phyloP scores from a whole-genome alignment of 2,329 filamentous ascomycete species.

The Samsoniella hepiali region DNA sequence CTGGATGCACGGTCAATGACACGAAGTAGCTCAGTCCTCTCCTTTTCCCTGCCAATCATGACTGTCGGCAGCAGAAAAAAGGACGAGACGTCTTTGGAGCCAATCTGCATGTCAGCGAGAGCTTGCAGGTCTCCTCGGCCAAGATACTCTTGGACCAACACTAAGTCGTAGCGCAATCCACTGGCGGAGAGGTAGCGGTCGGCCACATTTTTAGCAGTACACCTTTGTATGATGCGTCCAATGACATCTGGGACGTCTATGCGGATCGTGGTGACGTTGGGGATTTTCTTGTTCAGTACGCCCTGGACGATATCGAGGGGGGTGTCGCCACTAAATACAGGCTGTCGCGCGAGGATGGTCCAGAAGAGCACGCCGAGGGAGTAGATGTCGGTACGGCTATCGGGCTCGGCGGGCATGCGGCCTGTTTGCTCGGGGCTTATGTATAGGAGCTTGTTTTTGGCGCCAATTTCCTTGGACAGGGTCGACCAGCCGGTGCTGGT shows the following conservation, averaged over 20 bases:
- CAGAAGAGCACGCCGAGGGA: conserved; percentile 87
- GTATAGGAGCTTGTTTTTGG: conserved; percentile 84
- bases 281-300: conserved; percentile 75
- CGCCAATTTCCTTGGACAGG: conserved; percentile 77
- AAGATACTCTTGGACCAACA: conserved; percentile 69
- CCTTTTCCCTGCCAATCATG: conserved; percentile 76
- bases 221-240: conserved; percentile 81
- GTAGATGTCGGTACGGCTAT: conserved; percentile 90
- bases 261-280: conserved; percentile 70
- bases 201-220: conserved; percentile 82
- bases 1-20: conserved; percentile 75
- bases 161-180: conserved; percentile 77
- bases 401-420: conserved; percentile 86
- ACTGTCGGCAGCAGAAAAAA: conserved; percentile 82
- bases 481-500: conserved; percentile 82
- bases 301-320: conserved; percentile 90
- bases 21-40: conserved; percentile 66
- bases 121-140: conserved; percentile 69
- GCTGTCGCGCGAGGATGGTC: conserved; percentile 74
- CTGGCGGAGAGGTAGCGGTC: conserved; percentile 89
- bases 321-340: conserved; percentile 74
- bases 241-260: conserved; percentile 82
- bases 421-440: conserved; percentile 95
- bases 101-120: conserved; percentile 72
- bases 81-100: conserved; percentile 82